Base-by-base conservation (phyloP, 1,284 basidiomycete genomes). In the Termitomyces sp. region DNA sequence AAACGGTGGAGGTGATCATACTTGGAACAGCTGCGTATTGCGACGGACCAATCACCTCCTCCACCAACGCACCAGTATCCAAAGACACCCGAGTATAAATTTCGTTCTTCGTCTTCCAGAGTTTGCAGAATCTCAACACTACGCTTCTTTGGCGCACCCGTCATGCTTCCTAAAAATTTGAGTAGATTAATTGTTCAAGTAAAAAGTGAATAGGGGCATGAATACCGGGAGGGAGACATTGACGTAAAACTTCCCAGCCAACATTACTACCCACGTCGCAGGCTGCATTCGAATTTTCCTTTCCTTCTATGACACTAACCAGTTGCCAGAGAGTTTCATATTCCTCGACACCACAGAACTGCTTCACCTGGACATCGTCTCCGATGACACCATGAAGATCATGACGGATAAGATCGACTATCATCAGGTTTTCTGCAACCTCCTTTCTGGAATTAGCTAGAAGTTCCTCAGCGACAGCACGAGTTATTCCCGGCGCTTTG, bases 371-470 rank as follows among this genome's bases (percentile, higher is more conserved):
- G 5, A 99, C 94, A 49, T 87, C 68, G 67, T 90, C 70, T 59
- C 90, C 76, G 62, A 98, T 75, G 65, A 92, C 73, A 65, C 85
- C 72, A 75, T 89, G 84, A 31, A 99, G 75, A 70, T 99, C 96
- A 56, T 97, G 92, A 13, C 94, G 84, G 64, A 98, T 98, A 40
- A 98, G 80, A 67, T 98, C 96, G 21, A 98, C 96, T 61, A 99
- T 98, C 96, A 99, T 98, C 52, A 98, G 73, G 67, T 99, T 99
- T 73, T 98, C 96, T 0, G 95, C 96, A 1, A 96, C 84, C 69
- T 99, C 96, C 70, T 98, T 99, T 41, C 77, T 74, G 67, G 92
- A 94, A 5, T 83, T 84, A 21, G 80, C 76, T 31, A 99, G 74
- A 2, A 79, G 70, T 63, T 81, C 62, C 64, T 88, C 84, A 8